phyloP scores from a whole-genome alignment of 768 basidiomycete genomes.

The Auriscalpium orientale region DNA sequence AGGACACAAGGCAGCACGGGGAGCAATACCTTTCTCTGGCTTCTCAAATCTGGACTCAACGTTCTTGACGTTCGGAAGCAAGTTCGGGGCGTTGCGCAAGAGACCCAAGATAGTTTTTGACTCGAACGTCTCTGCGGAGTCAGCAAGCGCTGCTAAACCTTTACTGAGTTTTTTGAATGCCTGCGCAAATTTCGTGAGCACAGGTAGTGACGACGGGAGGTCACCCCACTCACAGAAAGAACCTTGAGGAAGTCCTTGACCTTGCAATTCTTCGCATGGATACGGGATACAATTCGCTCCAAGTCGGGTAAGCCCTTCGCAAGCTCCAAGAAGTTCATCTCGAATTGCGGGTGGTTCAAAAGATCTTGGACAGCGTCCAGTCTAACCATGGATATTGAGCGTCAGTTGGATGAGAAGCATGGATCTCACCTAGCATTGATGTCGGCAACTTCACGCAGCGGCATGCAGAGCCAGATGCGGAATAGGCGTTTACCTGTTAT shows the following conservation, averaged over 20 bases:
- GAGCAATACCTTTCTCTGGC: constrained; percentile 49
- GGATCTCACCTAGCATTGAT: constrained; percentile 77
- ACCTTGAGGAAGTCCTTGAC: constrained; percentile 85
- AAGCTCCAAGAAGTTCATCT: constrained; percentile 63
- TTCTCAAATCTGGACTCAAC: constrained; percentile 64
- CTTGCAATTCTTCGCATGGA: constrained; percentile 88
- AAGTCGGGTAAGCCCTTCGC: constrained; percentile 85
- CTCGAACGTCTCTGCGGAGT: constrained; percentile 64
- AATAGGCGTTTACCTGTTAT: constrained; percentile 82
- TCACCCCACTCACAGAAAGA: constrained; percentile 44
- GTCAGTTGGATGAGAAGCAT: background rate
- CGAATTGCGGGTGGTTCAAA: constrained; percentile 71
- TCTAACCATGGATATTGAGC: constrained; percentile 30
- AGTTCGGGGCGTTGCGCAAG: constrained; percentile 74
- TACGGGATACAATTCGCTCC: constrained; percentile 88
- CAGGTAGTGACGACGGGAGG: background rate
- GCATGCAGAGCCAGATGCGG: constrained; percentile 94
- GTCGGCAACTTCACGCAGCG: constrained; percentile 68
- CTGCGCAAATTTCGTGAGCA: constrained; percentile 27
- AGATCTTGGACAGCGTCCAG: constrained; percentile 94
- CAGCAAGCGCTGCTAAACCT: constrained; percentile 55
- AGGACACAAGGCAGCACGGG: background rate
- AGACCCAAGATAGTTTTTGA: constrained; percentile 71
- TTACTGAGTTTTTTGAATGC: constrained; percentile 68
- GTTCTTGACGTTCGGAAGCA: constrained; percentile 61